Base-by-base conservation (phyloP, 805 yeast species). In the Saccharomycopsis fodiens region DNA sequence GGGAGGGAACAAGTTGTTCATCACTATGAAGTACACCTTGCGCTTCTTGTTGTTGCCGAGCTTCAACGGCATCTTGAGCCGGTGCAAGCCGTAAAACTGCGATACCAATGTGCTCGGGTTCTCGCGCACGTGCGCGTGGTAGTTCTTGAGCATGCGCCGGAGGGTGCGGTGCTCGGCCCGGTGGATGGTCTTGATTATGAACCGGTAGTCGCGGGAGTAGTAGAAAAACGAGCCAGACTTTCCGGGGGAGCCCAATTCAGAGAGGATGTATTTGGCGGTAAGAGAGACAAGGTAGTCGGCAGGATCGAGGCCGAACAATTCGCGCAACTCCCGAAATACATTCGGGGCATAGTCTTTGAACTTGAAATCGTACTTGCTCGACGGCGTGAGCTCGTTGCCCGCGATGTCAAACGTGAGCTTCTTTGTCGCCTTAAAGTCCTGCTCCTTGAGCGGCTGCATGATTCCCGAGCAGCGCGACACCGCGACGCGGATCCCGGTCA, bases 1-100 rank as follows among this genome's bases (percentile, higher is more conserved):
- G 4, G 97, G 95, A 0, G 99, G 97, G 65, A 94, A 93, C 41
- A 93, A 72, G 59, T 93, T 93, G 68, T 93, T 93, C 98, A 93
- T 93, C 29, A 93, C 96, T 45, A 93, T 71, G 55, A 93, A 91
- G 64, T 93, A 95, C 34, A 93, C 85, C 59, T 85, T 89, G 45
- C 88, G 73, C 35, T 73, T 75, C 42, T 64, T 60, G 37, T 56
- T 58, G 51, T 58, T 58, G 42, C 67, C 65, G 6, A 63, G 58
- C 3, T 74, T 72, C 38, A 81, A 73, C 6, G 96, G 96, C 78
- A 91, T 81, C 61, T 91, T 88, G 41, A 93, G 81, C 49, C 99
- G 70, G 61, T 93, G 97, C 44, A 93, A 70, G 0, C 99, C 99
- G 65, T 93, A 93, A 62, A 91, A 88, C 64, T 93, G 98, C n/a